A percentile compares a stretch with the other conserved stretches of the same genome.
Evolutionary conservation across 108 stramenopile species (phyloP).

Genomic region (Tribonema minus): DNA sequence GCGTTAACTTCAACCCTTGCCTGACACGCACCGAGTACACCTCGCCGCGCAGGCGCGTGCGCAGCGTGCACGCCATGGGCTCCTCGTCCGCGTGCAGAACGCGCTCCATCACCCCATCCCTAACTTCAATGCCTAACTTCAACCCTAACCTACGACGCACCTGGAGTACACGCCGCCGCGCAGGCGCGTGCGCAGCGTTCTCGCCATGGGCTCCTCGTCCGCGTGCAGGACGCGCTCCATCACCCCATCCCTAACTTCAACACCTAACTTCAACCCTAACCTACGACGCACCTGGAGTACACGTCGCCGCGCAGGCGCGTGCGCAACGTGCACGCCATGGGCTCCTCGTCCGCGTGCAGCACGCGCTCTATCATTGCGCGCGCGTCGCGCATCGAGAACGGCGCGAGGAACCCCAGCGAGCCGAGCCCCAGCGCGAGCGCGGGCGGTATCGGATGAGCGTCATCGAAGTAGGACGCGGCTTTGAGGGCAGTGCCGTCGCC

Average conservation of each 20-base stretch:
- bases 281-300: slow-evolving; percentile 4
- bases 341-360: slow-evolving; percentile 11
- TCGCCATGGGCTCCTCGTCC: slow-evolving; percentile 11
- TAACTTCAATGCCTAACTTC: slow-evolving; percentile 58
- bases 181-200: slow-evolving; percentile 23
- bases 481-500: slow-evolving; percentile 39
- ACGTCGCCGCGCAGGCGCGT: slow-evolving; percentile 27
- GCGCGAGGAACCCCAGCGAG: slow-evolving; percentile 85
- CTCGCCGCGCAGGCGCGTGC: slow-evolving; percentile 15
- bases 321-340: slow-evolving; percentile 21
- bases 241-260: no score
- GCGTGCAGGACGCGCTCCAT: slow-evolving; percentile 13
- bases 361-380: neutral
- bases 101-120: neutral
- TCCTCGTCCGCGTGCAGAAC: slow-evolving; percentile 3
- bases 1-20: slow-evolving; percentile 78
- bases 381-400: slow-evolving; percentile 57
- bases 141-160: slow-evolving; percentile 68
- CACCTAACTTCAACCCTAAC: no score
- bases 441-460: slow-evolving; percentile 59
- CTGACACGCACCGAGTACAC: slow-evolving; percentile 42
- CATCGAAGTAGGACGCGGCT: slow-evolving; percentile 45
- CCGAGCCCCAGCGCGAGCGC: slow-evolving; percentile 81
- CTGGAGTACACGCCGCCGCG: slow-evolving; percentile 24
- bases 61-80: slow-evolving; percentile 12